Base-by-base conservation (phyloP, 768 basidiomycete species). In the Termitomyces sp. region DNA sequence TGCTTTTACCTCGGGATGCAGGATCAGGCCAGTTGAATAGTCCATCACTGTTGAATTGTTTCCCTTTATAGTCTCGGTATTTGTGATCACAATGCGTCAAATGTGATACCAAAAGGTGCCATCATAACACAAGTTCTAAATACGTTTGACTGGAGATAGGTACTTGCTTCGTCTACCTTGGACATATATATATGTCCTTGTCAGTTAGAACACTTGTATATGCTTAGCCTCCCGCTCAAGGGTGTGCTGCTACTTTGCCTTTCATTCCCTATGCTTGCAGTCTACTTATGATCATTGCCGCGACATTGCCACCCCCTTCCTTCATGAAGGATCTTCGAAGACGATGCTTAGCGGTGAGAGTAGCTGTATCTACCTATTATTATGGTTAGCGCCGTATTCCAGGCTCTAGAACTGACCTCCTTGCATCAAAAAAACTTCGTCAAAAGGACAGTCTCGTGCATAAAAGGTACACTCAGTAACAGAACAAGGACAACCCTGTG, bases 1-100 rank as follows among this genome's bases (percentile, higher is more conserved):
- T 13, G 7, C 33, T 14, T 54, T 50, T 56, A 56, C 58, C 58
- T 62, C 57, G 61, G 60, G 51, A 58, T 49, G 45, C 46, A 55
- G 48, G 54, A 54, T 62, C 55, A 43, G 38, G 20, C 26, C 43
- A 41, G 16, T 30, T 22, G 2, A 18, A 20, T n/a, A 41, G 11
- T 26, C 14, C 54, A 57, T 52, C 56, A 54, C 8, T 41, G n/a
- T 54, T 30, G 14, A 18, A 18, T 22, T 49, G 28, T 20, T 50
- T 18, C 48, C 54, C 48, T 50, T 55, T 57, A 53, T 52, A 30
- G 48, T 10, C 14, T 22, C 30, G 32, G 22, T 20, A 26, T 26
- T 41, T 54, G n/a, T 9, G 30, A 16, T 43, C 40, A 54, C 53
- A 32, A 32, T 44, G 32, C 20, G 38, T 44, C 41, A 32, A 54